A percentile compares a stretch with the other conserved stretches of the same genome.
Conservation (phyloP, 345 rosid species). For the Gossypium stocksii region DNA sequence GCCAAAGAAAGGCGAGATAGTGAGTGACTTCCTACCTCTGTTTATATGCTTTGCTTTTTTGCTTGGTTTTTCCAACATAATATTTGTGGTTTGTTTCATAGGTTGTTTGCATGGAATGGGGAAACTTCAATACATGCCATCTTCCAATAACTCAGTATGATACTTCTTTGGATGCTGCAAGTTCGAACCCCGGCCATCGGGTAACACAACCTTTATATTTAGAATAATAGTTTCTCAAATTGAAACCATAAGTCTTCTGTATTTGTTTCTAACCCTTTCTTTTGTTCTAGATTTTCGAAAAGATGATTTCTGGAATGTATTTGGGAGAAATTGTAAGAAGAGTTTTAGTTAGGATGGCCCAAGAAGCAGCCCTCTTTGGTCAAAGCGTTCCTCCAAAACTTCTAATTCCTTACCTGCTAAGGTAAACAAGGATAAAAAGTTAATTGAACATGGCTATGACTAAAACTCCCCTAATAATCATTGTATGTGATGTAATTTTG, state of each 20-base stretch:
- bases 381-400: constrained; percentile 28
- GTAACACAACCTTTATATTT: constrained; percentile 22
- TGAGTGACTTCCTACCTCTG: constrained; percentile 16
- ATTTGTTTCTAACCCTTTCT: constrained; percentile 3
- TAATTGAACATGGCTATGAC: background rate
- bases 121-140: constrained; percentile 46
- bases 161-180: constrained; percentile 42
- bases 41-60: background rate
- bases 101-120: constrained; percentile 65
- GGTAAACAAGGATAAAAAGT: constrained; percentile 25
- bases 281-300: constrained; percentile 47
- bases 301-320: constrained; percentile 54
- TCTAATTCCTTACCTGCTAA: constrained; percentile 35
- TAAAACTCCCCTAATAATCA: background rate
- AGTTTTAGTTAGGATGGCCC: constrained; percentile 54
- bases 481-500: background rate
- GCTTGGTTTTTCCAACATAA: background rate
- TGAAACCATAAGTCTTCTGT: background rate
- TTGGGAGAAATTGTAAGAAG: constrained; percentile 77
- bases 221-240: background rate
- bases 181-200: constrained; percentile 40
- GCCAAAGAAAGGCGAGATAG: constrained; percentile 42
- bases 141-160: constrained; percentile 60
- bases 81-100: constrained; percentile 16
- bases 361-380: constrained; percentile 37